Percentiles rank a stretch among this genome's conserved stretches.
Evolutionary conservation across 2,329 filamentous ascomycete species (phyloP).

Genomic region (Byssoonygena ceratinophila): DNA sequence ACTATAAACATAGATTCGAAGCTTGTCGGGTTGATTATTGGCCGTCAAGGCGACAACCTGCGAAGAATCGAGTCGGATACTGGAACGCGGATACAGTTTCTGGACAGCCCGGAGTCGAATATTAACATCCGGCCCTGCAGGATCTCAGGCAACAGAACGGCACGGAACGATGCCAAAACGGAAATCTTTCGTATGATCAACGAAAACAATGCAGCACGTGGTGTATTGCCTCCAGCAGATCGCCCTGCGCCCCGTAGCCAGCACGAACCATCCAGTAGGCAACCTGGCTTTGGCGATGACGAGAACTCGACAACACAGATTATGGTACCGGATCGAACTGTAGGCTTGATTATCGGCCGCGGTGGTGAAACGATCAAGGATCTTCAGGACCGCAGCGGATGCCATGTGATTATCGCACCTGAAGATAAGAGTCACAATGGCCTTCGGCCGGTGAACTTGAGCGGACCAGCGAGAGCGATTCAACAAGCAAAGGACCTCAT

Average conservation of each 20-base stretch:
- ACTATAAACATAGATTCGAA: conserved; percentile 78
- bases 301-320: conserved; percentile 83
- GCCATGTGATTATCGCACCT: conserved; percentile 88
- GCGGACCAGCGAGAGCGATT: conserved; percentile 64
- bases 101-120: conserved; percentile 61
- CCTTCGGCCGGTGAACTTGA: conserved; percentile 78
- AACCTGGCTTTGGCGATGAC: conserved; percentile 41
- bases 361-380: conserved; percentile 88
- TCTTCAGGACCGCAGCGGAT: conserved; percentile 81
- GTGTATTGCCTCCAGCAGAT: conserved; percentile 20
- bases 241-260: conserved; percentile 12
- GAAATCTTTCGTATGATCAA: conserved; percentile 83
- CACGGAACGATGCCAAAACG: conserved; percentile 65
- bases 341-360: conserved; percentile 86
- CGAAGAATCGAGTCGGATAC: conserved; percentile 74
- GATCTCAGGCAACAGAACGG: conserved; percentile 62
- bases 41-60: conserved; percentile 79
- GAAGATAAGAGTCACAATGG: conserved; percentile 90
- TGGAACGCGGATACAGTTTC: conserved; percentile 75
- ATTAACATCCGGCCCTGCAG: conserved; percentile 72
- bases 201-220: conserved; percentile 56
- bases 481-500: conserved; percentile 75
- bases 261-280: background rate
- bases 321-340: conserved; percentile 87
- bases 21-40: conserved; percentile 82